Evolutionary conservation across 208 protist genomes (phyloP), one percentile per base, ranked within the genome.

Genomic region (Herpetomonas samuelpessoai): DNA sequence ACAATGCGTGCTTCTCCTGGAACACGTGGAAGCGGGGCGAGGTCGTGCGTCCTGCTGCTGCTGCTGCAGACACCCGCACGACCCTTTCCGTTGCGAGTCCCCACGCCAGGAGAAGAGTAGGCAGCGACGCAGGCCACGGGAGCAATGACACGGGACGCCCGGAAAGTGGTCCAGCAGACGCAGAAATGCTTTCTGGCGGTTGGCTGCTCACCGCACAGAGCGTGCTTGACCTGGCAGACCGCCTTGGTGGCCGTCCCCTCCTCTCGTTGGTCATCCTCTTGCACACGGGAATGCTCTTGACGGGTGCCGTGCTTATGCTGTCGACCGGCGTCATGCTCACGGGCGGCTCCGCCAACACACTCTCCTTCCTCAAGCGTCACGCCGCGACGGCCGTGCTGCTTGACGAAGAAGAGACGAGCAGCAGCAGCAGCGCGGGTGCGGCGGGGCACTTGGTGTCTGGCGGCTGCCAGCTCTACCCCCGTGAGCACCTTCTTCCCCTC

Each of bases 321-420:
- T 67, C 50, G 12, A 27, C 50, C 54, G 62, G 62, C 39, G 55
- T 53, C 38, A 38, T 47, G 4, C 44, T 67, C 38, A 67, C 62
- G n/a, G 62, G 62, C 41, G 62, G 50, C 26, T 24, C 35, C 22
- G 19, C 50, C 24, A 55, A 52, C 4, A 29, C 22, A n/a, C 12
- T 67, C 28, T 18, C 30, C 21, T 26, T 27, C 9, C 28, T 67
- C 25, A 39, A 31, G 35, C 28, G 38, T 26, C 62, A 24, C 3
- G 38, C 30, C 1, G 51, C 26, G 2, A 22, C 55, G 44, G 60
- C 49, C 21, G 55, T 2, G 19, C 48, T 41, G 21, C 54, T 14
- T 4, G 6, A 18, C 14, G 35, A 41, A 14, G 21, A 6, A 16
- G 44, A 4, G 10, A 22, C 44, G 19, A 19, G 44, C 44, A 10